Conservation (phyloP, 148 eudicot genomes). For the Cornus kousa region DNA sequence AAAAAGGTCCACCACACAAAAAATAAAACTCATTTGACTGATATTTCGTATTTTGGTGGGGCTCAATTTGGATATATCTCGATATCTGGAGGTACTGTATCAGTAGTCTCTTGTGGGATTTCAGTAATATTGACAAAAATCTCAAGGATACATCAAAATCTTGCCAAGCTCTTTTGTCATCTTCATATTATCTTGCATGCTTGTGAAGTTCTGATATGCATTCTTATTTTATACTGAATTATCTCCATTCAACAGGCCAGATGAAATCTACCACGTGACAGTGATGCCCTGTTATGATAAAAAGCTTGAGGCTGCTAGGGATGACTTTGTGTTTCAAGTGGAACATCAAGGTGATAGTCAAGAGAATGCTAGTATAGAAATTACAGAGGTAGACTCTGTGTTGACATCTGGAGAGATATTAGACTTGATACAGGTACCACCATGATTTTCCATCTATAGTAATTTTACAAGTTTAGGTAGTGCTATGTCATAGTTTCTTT, state of each 20-base stretch:
- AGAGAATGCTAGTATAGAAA: slow-evolving; percentile 15
- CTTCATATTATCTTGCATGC: too few species aligned
- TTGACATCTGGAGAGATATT: slow-evolving; percentile 96
- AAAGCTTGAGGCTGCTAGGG: slow-evolving; percentile 97
- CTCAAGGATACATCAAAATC: too few species aligned
- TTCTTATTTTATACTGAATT: neutral
- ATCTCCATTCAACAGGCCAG: slow-evolving; percentile 51
- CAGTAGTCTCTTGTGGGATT: neutral
- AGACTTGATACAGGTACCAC: slow-evolving; percentile 74
- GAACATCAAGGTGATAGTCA: slow-evolving; percentile 44
- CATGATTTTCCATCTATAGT: neutral
- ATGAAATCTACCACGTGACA: slow-evolving; percentile 93
- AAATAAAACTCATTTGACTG: too few species aligned
- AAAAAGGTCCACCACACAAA: neutral
- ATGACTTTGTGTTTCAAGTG: slow-evolving; percentile 73
- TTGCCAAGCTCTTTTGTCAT: too few species aligned
- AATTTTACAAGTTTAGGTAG: neutral
- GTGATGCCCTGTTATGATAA: slow-evolving; percentile 99
- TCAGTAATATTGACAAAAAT: too few species aligned
- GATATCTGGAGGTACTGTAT: too few species aligned
- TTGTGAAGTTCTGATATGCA: slow-evolving; percentile 5
- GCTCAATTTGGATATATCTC: too few species aligned
- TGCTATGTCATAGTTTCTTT: neutral
- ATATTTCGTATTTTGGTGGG: too few species aligned
- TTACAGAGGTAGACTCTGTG: slow-evolving; percentile 95